Conservation (phyloP, 1,139 yeast genomes). For the Scheffersomyces lignicola region DNA sequence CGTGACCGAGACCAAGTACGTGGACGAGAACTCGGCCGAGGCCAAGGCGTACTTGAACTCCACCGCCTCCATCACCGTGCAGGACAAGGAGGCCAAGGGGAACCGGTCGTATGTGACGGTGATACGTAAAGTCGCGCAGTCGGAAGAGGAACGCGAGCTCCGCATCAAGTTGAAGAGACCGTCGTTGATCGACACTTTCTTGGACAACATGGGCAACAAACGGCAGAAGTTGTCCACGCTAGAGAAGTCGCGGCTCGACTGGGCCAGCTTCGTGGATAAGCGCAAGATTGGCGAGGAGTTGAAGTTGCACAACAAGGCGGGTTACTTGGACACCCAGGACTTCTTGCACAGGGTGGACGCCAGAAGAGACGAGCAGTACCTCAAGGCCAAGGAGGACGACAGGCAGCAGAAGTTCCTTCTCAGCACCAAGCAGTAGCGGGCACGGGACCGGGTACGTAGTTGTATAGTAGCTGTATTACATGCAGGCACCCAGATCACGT, state of each 20-base stretch:
- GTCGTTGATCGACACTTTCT: constrained; percentile 67
- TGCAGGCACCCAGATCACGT: no score
- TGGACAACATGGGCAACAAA: constrained; percentile 32
- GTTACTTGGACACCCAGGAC: constrained; percentile 88
- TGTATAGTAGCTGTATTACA: no score
- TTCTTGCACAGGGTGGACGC: constrained; percentile 77
- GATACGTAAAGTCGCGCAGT: constrained; percentile 36
- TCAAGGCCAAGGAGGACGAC: constrained; percentile 52
- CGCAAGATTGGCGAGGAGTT: constrained; percentile 84
- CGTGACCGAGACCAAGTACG: constrained; percentile 74
- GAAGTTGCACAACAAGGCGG: constrained; percentile 72
- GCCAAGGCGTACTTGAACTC: constrained; percentile 79
- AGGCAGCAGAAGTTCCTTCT: constrained; percentile 13
- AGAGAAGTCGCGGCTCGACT: constrained; percentile 89
- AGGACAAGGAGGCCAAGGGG: constrained; percentile 8
- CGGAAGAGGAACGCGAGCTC: constrained; percentile 30
- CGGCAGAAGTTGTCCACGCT: constrained; percentile 78
- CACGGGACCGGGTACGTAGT: background rate
- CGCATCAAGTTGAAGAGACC: constrained; percentile 61
- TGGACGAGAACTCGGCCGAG: constrained; percentile 76
- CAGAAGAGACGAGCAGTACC: constrained; percentile 63
- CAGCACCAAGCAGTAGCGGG: background rate
- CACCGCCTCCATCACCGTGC: constrained; percentile 31
- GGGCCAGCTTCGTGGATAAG: constrained; percentile 93
- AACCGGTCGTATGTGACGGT: constrained; percentile 35